A percentile compares a stretch with the other conserved stretches of the same genome.
These are phyloP conservation scores for Catharanthus roseus DNA, from an alignment of 257 asterid genomes.

Conservation along the genomic window DNA sequence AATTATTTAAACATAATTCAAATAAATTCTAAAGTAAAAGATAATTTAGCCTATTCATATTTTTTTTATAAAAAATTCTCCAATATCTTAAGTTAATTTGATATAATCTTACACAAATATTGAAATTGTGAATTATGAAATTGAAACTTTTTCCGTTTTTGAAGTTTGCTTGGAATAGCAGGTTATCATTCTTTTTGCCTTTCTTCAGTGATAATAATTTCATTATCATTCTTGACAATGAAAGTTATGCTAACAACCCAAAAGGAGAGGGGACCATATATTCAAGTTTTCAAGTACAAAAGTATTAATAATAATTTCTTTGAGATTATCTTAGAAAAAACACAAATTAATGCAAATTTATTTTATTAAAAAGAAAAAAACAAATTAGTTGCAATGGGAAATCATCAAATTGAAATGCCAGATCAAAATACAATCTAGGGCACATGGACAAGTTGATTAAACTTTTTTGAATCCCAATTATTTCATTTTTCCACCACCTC, in stretches of 20 bases:
- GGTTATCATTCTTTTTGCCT: background rate
- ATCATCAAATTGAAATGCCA: conserved; percentile 7
- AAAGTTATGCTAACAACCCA: background rate
- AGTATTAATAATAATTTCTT: background rate
- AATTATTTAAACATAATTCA: too few relatives aligned
- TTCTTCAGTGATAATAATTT: background rate
- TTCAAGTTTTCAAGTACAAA: background rate
- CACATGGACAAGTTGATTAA: conserved; percentile 23
- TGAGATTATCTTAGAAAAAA: background rate
- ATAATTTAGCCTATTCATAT: too few relatives aligned
- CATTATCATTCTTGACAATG: background rate
- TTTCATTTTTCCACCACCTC: conserved; percentile 7
- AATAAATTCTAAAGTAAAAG: too few relatives aligned
- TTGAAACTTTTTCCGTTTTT: background rate
- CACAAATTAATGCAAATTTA: too few relatives aligned
- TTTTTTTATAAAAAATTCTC: too few relatives aligned
- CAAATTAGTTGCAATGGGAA: background rate
- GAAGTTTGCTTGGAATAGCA: background rate
- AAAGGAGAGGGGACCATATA: background rate
- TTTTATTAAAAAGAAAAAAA: too few relatives aligned
- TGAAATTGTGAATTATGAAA: conserved; percentile 8
- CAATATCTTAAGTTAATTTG: too few relatives aligned
- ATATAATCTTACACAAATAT: background rate
- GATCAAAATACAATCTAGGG: conserved; percentile 10
- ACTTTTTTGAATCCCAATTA: conserved; percentile 5